phyloP scores from a whole-genome alignment of 768 basidiomycete species.

The Daedaleopsis sinensis region DNA sequence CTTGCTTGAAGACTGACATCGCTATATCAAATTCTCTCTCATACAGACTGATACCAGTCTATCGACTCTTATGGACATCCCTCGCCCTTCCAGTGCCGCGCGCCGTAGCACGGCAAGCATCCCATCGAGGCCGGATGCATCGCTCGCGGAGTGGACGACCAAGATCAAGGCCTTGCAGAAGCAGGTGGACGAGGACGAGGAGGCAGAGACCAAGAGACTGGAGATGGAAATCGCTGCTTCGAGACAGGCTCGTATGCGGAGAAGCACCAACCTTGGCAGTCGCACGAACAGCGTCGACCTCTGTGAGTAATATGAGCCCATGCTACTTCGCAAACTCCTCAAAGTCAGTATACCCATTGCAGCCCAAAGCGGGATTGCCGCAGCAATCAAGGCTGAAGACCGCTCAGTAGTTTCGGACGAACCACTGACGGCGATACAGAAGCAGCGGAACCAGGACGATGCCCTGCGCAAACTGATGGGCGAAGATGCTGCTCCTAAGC shows the following conservation, averaged over 20 bases:
- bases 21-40: too few relatives aligned
- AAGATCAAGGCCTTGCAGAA: constrained; percentile 80
- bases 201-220: constrained; percentile 71
- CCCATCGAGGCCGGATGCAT: constrained; percentile 54
- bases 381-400: constrained; percentile 28
- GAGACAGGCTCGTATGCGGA: constrained; percentile 46
- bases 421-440: constrained; percentile 35
- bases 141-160: constrained; percentile 80
- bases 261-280: constrained; percentile 44
- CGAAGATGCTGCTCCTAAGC: constrained; percentile 6
- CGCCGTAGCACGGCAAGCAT: constrained; percentile 29
- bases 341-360: not conserved
- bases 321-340: not conserved
- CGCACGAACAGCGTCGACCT: constrained; percentile 45
- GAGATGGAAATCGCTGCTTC: constrained; percentile 56
- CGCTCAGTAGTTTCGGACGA: constrained; percentile 21
- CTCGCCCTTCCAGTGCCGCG: constrained; percentile 18
- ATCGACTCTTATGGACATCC: constrained; percentile 15
- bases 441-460: constrained; percentile 47
- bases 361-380: constrained; percentile 29
- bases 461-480: constrained; percentile 51
- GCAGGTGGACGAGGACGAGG: constrained; percentile 82
- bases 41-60: not conserved
- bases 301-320: constrained; percentile 41
- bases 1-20: not conserved